Evolutionary conservation across 2,329 filamentous ascomycete genomes (phyloP).

Genomic region (Trichophyton verrucosum): DNA sequence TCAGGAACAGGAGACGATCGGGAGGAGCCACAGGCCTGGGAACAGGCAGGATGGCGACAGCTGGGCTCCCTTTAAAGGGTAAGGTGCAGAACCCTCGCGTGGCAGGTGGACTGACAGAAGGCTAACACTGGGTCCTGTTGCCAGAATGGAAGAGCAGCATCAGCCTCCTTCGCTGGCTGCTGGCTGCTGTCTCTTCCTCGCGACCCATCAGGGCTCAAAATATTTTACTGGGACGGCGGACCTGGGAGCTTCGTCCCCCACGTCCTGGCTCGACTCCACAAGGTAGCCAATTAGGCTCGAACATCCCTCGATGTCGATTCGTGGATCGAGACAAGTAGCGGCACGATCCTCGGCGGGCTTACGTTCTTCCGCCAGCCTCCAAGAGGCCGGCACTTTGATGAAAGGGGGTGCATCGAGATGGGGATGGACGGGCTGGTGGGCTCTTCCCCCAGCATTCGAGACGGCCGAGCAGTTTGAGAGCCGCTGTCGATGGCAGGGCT

Average conservation of each 20-base stretch:
- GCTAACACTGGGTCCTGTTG: neutral
- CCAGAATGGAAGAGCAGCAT: too few species aligned
- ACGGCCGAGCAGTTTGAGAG: neutral
- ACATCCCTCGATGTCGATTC: slow-evolving; percentile 2
- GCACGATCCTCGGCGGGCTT: slow-evolving; percentile 2
- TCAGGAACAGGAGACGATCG: neutral
- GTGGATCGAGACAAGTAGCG: neutral
- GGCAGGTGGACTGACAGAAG: neutral
- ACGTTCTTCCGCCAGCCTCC: neutral
- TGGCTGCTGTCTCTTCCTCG: too few species aligned
- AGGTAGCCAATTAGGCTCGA: neutral
- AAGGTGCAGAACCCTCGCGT: neutral
- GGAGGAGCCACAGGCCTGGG: neutral
- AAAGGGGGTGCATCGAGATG: neutral
- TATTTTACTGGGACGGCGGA: too few species aligned
- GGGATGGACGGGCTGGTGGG: neutral
- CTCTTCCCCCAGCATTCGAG: neutral
- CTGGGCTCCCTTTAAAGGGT: neutral
- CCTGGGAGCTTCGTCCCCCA: neutral
- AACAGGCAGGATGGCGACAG: neutral
- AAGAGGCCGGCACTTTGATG: neutral
- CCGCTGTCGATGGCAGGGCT: neutral
- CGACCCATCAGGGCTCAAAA: too few species aligned
- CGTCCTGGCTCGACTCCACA: neutral
- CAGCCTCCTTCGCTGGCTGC: too few species aligned